Evolutionary conservation across 345 rosid genomes (phyloP).

Genomic region (Microcos paniculata): DNA sequence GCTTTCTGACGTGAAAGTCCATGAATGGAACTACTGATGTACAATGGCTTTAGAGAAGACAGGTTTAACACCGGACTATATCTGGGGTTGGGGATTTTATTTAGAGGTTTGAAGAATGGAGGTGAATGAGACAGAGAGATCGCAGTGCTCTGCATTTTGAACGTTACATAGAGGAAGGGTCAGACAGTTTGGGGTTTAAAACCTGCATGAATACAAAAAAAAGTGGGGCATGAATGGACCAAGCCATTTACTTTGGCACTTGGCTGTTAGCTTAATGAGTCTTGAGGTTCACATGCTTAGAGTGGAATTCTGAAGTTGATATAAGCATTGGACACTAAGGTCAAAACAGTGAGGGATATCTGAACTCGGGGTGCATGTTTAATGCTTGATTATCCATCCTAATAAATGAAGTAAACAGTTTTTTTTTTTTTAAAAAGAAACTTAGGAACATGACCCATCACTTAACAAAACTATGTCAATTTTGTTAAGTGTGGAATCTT

Average conservation of each 20-base stretch:
- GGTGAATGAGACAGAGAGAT: conserved; percentile 25
- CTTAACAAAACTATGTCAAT: too few species aligned
- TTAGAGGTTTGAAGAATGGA: conserved; percentile 24
- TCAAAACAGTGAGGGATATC: background rate
- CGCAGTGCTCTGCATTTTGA: conserved; percentile 32
- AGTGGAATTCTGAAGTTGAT: background rate
- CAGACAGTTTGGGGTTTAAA: background rate
- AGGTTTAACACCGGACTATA: background rate
- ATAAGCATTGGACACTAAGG: background rate
- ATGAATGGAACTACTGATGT: background rate
- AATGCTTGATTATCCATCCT: background rate
- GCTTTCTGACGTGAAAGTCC: conserved; percentile 10
- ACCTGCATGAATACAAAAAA: conserved; percentile 14
- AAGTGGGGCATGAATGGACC: background rate
- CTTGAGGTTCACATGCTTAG: background rate
- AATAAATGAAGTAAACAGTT: too few species aligned
- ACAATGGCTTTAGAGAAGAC: conserved; percentile 22
- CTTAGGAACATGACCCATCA: too few species aligned
- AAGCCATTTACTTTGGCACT: background rate
- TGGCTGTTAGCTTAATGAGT: background rate
- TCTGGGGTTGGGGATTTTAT: conserved; percentile 6
- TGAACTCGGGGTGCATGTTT: background rate
- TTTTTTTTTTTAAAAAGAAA: too few species aligned
- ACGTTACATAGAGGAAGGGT: background rate
- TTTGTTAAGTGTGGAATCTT: too few species aligned